Conservation (phyloP, 2,329 filamentous ascomycete species). For the Alternaria sp. region DNA sequence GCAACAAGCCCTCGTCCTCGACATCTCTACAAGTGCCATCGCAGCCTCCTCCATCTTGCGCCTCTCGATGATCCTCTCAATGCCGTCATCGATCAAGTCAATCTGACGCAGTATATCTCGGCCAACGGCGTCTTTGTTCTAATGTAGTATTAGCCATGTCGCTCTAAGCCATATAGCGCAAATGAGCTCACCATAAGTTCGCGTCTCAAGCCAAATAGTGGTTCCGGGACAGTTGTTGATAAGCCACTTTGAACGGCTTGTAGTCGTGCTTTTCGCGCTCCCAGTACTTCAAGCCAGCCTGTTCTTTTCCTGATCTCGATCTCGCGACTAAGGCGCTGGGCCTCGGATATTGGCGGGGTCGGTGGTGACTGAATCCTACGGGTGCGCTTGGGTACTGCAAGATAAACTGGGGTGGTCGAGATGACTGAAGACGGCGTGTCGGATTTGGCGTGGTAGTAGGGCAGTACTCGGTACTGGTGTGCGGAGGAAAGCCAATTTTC, state of each 20-base stretch:
- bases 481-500: not conserved
- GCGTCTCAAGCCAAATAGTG: not conserved
- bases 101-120: not conserved
- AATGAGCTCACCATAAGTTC: not conserved
- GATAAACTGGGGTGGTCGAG: not conserved
- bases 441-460: not conserved
- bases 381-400: not conserved
- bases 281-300: not conserved
- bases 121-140: not conserved
- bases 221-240: not conserved
- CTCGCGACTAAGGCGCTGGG: not conserved
- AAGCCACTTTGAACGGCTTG: not conserved
- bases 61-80: not conserved
- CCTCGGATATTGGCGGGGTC: not conserved
- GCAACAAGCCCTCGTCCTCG: not conserved
- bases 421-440: rapidly evolving
- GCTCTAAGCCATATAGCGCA: not conserved
- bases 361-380: not conserved
- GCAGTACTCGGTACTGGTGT: not conserved
- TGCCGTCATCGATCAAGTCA: not conserved
- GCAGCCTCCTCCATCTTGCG: not conserved
- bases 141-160: not conserved
- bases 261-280: not conserved
- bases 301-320: not conserved
- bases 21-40: not conserved